phyloP scores from a whole-genome alignment of 179 eudicot genomes.

The Sideroxylon spinosum region DNA sequence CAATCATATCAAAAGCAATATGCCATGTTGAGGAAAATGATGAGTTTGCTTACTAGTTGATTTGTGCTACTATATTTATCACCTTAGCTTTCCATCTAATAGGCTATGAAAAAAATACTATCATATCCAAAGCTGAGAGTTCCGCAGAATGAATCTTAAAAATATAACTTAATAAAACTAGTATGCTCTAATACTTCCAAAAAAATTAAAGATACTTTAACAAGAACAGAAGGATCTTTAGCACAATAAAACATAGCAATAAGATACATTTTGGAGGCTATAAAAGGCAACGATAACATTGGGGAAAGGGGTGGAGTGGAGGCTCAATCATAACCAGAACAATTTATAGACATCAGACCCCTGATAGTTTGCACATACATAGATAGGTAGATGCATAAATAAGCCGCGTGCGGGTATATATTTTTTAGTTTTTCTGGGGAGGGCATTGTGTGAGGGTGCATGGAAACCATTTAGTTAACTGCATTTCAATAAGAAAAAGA shows the following conservation, averaged over 20 bases:
- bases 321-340: background rate
- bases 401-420: background rate
- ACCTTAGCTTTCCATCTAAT: conserved; percentile 4
- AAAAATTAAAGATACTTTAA: background rate
- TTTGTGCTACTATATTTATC: background rate
- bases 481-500: background rate
- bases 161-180: background rate
- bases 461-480: background rate
- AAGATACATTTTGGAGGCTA: background rate
- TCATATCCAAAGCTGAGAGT: background rate
- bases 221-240: background rate
- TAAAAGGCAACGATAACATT: background rate
- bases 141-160: background rate
- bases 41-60: background rate
- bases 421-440: background rate
- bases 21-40: background rate
- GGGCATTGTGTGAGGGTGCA: background rate
- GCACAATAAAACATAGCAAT: background rate
- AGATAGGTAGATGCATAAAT: background rate
- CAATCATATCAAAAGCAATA: background rate
- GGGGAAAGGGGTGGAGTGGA: no score
- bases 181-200: no score
- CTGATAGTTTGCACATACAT: background rate
- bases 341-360: background rate
- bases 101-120: background rate